phyloP scores from a whole-genome alignment of 2,329 filamentous ascomycete genomes.

The Microsporum audouinii region DNA sequence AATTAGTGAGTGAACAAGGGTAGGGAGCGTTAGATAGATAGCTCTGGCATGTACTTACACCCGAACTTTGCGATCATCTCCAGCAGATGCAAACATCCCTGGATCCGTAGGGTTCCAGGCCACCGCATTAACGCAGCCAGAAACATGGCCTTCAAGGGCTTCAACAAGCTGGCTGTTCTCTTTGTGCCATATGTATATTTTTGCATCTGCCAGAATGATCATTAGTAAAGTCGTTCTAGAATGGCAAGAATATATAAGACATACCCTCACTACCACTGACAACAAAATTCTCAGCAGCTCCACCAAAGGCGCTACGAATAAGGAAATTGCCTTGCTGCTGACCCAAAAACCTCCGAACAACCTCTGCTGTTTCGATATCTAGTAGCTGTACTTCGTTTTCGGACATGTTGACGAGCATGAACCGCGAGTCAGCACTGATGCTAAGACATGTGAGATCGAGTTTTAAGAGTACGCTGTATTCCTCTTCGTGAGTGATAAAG shows the following conservation, averaged over 20 bases:
- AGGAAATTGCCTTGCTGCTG: slow-evolving; percentile 65
- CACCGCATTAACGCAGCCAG: slow-evolving; percentile 70
- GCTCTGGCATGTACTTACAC: slow-evolving; percentile 51
- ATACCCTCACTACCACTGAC: slow-evolving; percentile 82
- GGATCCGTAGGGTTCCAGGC: slow-evolving; percentile 79
- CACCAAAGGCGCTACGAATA: slow-evolving; percentile 75
- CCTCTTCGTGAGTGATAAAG: slow-evolving; percentile 58
- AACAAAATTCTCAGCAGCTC: slow-evolving; percentile 83
- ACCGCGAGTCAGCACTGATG: slow-evolving; percentile 68
- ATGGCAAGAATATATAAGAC: slow-evolving; percentile 14
- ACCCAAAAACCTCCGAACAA: slow-evolving; percentile 64
- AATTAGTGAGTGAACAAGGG: background rate
- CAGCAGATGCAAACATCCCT: slow-evolving; percentile 77
- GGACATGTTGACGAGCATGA: slow-evolving; percentile 70
- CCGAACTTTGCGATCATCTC: slow-evolving; percentile 73
- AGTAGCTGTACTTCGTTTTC: slow-evolving; percentile 68
- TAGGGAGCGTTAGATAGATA: background rate
- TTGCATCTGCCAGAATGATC: slow-evolving; percentile 42
- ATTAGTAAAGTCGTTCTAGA: background rate
- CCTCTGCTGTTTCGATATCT: slow-evolving; percentile 59
- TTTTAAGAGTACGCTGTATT: slow-evolving; percentile 61
- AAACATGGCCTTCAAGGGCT: slow-evolving; percentile 57
- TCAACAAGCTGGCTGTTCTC: slow-evolving; percentile 66
- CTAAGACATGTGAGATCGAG: slow-evolving; percentile 64
- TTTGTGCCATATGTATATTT: slow-evolving; percentile 84